These are phyloP conservation scores for Hymenoscyphus repandus DNA, from an alignment of 2,329 filamentous ascomycete genomes.

Conservation along the genomic window DNA sequence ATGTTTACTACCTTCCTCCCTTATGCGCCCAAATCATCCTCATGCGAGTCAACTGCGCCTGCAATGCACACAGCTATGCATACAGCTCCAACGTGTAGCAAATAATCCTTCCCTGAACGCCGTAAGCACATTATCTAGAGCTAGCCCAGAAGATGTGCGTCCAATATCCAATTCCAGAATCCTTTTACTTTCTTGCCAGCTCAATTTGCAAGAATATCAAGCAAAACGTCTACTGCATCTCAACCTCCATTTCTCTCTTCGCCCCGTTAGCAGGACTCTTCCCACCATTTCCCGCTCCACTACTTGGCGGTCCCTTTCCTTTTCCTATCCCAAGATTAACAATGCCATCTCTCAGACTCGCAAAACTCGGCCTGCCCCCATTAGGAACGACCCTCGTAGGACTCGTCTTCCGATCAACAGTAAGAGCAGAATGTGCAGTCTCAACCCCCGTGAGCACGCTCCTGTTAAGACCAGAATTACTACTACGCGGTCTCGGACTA, in stretches of 20 bases:
- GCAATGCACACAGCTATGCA: too few relatives aligned
- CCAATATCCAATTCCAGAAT: too few relatives aligned
- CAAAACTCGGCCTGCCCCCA: conserved; percentile 29
- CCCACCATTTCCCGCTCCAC: background rate
- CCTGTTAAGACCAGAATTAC: conserved; percentile 6
- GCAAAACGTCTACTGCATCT: conserved; percentile 42
- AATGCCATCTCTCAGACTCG: conserved; percentile 40
- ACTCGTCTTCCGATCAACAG: conserved; percentile 4
- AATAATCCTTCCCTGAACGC: too few relatives aligned
- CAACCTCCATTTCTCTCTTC: conserved; percentile 38
- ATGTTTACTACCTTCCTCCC: too few relatives aligned
- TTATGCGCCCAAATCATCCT: too few relatives aligned
- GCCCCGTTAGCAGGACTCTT: conserved; percentile 23
- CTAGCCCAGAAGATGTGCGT: background rate
- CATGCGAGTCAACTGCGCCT: too few relatives aligned
- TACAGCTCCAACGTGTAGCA: too few relatives aligned
- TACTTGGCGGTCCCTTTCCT: conserved; percentile 24
- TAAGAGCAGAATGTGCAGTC: conserved; percentile 18
- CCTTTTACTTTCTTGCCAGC: too few relatives aligned
- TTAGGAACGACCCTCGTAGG: conserved; percentile 25
- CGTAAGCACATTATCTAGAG: too few relatives aligned
- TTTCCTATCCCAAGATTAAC: conserved; percentile 38
- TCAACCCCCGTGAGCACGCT: conserved; percentile 27
- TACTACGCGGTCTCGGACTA: conserved; percentile 4
- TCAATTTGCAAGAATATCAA: background rate